A percentile compares a stretch with the other conserved stretches of the same genome.
Conservation (phyloP, 352 stramenopile species). For the Phytophthora macrochlamydospora region DNA sequence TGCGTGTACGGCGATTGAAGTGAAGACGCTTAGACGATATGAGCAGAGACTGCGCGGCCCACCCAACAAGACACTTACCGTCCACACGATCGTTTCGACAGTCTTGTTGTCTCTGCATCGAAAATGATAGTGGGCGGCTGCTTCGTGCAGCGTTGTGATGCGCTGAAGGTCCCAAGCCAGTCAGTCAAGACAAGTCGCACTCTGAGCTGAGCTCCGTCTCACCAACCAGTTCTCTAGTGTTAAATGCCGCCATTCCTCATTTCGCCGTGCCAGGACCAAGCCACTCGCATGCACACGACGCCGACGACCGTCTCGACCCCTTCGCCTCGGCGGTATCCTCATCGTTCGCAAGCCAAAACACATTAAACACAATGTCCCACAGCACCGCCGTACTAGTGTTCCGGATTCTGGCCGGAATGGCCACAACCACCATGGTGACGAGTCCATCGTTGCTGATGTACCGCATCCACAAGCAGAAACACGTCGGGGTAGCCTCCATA, state of each 20-base stretch:
- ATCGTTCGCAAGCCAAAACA: not conserved
- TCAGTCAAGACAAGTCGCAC: conserved; percentile 7
- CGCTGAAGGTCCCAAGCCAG: conserved; percentile 8
- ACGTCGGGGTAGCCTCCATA: conserved; percentile 42
- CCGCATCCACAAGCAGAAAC: conserved; percentile 47
- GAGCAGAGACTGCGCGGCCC: not conserved
- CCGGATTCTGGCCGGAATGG: conserved; percentile 34
- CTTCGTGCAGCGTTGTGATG: conserved; percentile 13
- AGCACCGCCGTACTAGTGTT: conserved; percentile 29
- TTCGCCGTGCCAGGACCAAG: conserved; percentile 9
- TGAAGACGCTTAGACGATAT: not conserved
- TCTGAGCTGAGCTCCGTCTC: conserved; percentile 5
- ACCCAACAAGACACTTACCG: not conserved
- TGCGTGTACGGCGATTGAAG: conserved; percentile 3
- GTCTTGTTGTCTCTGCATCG: conserved; percentile 27
- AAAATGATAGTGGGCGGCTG: conserved; percentile 18
- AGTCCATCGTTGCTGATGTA: conserved; percentile 47
- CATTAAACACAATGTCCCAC: not conserved
- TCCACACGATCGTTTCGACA: conserved; percentile 27
- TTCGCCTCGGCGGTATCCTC: conserved; percentile 1
- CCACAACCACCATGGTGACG: conserved; percentile 47
- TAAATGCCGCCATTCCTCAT: conserved; percentile 21
- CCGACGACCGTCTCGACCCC: not conserved
- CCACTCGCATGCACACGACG: conserved; percentile 1
- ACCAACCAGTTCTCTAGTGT: not conserved